These are phyloP conservation scores for Saccharomyces hybrid DNA, from an alignment of 1,139 yeast species.

Conservation along the genomic window DNA sequence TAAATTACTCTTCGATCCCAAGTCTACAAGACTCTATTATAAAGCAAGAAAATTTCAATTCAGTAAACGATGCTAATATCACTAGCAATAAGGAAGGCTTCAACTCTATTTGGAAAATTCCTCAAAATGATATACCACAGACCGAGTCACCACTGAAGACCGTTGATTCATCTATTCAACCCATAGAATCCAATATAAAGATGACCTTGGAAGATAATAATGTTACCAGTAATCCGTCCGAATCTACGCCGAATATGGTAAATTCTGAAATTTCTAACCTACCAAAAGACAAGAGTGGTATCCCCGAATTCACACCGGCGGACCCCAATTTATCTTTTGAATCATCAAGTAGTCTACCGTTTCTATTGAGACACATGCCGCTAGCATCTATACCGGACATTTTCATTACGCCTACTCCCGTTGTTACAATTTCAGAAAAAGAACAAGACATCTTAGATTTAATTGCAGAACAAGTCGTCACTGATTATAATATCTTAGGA, in stretches of 20 bases:
- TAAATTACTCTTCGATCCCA: conserved; percentile 10
- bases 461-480: conserved; percentile 38
- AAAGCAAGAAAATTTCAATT: conserved; percentile 6
- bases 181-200: background rate
- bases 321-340: conserved; percentile 13
- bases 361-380: conserved; percentile 55
- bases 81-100: conserved; percentile 14
- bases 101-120: conserved; percentile 24
- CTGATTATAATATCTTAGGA: conserved; percentile 35
- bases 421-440: conserved; percentile 15
- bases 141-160: conserved; percentile 18
- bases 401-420: conserved; percentile 34
- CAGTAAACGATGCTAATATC: conserved; percentile 7
- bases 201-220: background rate
- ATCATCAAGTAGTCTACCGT: conserved; percentile 49
- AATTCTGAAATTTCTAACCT: background rate
- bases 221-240: background rate
- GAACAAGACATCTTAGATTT: conserved; percentile 27
- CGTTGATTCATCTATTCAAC: conserved; percentile 8
- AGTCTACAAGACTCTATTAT: conserved; percentile 12
- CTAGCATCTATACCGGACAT: conserved; percentile 50
- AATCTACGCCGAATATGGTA: background rate
- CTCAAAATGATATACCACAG: conserved; percentile 16
- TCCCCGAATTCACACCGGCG: conserved; percentile 8
- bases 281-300: conserved; percentile 6